Evolutionary conservation across 2,329 filamentous ascomycete species (phyloP), one percentile per base, ranked within the genome.

Genomic region (Dryadomyces quercivorus): DNA sequence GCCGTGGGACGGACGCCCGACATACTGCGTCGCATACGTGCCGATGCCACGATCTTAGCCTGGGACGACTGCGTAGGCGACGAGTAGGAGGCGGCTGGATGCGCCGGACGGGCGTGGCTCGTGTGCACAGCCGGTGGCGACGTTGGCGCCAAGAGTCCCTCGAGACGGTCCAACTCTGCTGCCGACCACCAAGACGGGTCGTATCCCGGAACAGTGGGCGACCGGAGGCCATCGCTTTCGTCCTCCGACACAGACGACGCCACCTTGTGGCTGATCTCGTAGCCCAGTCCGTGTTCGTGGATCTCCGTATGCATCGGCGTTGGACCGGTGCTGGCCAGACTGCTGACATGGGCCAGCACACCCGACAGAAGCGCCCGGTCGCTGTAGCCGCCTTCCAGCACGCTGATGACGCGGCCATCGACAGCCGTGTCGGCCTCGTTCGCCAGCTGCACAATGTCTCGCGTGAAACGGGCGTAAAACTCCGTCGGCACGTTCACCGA

Each of bases 301-400:
- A 5, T 7, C 61, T 52, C 70, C 69, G 36, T 72, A 55, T 64
- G 69, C 26, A 66, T 66, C 13, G 61, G 59, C 44, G 65, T 64
- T 36, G 67, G 69, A 53, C 75, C 78, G 21, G 73, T 73, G 44
- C 81, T 81, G 44, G 82, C 82, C 43, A 98, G 76, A 6, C 92
- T 93, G 61, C 87, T 88, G 18, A 98, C 67, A 68, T 98, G 93
- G 66, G 91, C 95, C 56, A 96, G 72, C 3, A 96, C 84, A 47
- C 93, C 93, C 38, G 89, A 95, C 52, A 80, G 85, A 50, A 98
- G 72, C 9, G 93, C 93, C 56, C 91, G 82, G 68, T 98, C 88
- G 65, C 91, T 96, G 65, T 98, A 98, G 0, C 93, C 93, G 36
- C 93, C 93, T 69, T 98, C 93, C 21, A 98, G 76, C 2, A 97